phyloP scores from a whole-genome alignment of 2,329 filamentous ascomycete genomes.

The Arthrobotrys sphaeroides region DNA sequence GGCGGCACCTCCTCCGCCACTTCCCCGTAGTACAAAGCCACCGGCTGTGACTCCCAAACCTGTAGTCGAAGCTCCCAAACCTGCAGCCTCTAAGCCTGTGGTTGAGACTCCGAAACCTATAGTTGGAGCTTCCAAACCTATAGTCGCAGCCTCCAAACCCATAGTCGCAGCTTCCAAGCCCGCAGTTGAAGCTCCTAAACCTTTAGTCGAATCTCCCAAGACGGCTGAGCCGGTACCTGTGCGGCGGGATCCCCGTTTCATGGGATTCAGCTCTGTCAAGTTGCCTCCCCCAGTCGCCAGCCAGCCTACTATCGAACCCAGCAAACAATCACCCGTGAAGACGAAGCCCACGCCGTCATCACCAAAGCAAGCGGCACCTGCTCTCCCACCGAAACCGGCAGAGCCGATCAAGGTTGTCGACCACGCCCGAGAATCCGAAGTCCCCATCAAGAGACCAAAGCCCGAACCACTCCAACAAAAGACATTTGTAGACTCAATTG shows the following conservation, averaged over 20 bases:
- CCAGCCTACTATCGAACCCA: background rate
- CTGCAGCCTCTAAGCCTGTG: background rate
- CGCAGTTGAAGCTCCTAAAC: background rate
- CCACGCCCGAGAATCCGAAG: background rate
- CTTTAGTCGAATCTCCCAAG: constrained; percentile 7
- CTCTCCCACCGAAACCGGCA: constrained; percentile 1
- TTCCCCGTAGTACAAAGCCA: constrained; percentile 20
- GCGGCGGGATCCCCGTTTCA: constrained; percentile 32
- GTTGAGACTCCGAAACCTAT: no score
- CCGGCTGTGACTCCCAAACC: no score
- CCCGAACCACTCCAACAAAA: constrained; percentile 24
- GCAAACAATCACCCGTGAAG: constrained; percentile 15
- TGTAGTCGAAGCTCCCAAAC: constrained; percentile 3
- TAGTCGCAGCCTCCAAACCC: no score
- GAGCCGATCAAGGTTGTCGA: constrained; percentile 5
- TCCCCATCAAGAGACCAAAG: constrained; percentile 13
- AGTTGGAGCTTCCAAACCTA: no score
- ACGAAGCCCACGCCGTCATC: background rate
- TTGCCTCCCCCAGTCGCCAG: constrained; percentile 18
- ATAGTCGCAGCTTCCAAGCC: background rate
- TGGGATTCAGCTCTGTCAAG: constrained; percentile 43
- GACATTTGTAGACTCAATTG: constrained; percentile 39
- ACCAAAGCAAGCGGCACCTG: constrained; percentile 17
- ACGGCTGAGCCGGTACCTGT: background rate
- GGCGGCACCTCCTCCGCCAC: constrained; percentile 23